Evolutionary conservation across 1,284 basidiomycete genomes (phyloP).

Genomic region (Volvariella surrecta): DNA sequence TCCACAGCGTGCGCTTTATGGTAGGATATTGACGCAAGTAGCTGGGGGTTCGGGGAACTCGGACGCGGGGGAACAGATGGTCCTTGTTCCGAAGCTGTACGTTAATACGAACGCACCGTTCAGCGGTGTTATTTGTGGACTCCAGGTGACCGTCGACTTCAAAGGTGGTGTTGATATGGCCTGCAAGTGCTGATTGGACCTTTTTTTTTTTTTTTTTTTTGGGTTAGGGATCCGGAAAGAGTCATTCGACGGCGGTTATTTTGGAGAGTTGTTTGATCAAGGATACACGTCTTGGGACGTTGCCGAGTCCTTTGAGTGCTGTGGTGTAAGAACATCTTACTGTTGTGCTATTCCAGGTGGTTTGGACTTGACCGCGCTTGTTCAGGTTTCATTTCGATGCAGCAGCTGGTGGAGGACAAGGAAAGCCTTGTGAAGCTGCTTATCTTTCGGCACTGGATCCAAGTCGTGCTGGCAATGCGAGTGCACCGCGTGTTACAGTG

Average conservation of each 20-base stretch:
- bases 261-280: slow-evolving; percentile 12
- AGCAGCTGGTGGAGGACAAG: too few relatives aligned
- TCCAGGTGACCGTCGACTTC: slow-evolving; percentile 15
- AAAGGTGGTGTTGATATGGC: background rate
- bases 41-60: too few relatives aligned
- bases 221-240: slow-evolving; percentile 13
- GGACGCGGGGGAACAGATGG: too few relatives aligned
- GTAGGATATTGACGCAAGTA: too few relatives aligned
- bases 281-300: slow-evolving; percentile 10
- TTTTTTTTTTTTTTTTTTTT: too few relatives aligned
- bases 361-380: too few relatives aligned
- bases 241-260: slow-evolving; percentile 13
- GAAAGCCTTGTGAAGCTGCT: background rate
- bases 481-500: slow-evolving; percentile 8
- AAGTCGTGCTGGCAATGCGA: slow-evolving; percentile 1
- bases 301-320: slow-evolving; percentile 10
- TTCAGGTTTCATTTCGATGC: too few relatives aligned
- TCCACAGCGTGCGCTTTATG: too few relatives aligned
- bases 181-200: slow-evolving; percentile 4
- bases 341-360: slow-evolving; percentile 2
- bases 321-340: slow-evolving; percentile 10
- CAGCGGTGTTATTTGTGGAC: slow-evolving; percentile 20
- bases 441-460: too few relatives aligned
- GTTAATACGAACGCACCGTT: slow-evolving; percentile 19
- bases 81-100: slow-evolving; percentile 9